Evolutionary conservation across 148 eudicot genomes (phyloP), one percentile per base, ranked within the genome.

Genomic region (Dysphania ambrosioides): DNA sequence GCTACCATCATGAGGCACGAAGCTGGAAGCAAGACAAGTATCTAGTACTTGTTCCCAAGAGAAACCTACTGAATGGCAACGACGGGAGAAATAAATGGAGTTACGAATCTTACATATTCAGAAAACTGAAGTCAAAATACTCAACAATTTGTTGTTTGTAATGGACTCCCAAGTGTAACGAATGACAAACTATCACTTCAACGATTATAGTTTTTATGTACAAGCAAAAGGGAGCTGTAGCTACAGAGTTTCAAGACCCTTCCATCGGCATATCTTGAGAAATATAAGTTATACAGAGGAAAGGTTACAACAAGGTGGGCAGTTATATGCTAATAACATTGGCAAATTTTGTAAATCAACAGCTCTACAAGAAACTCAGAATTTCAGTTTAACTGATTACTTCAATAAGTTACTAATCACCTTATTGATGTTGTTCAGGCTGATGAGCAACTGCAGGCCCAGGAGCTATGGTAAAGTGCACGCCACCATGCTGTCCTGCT

Each of bases 381-480:
- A 67, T 11, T 67, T 38, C 53, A 65, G 26, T 58, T 72, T 64
- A 47, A 35, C n/a, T 2, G 42, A 71, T 27, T 47, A 68, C 38
- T 38, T 67, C 23, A 47, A 16, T 5, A n/a, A 42, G 19, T 49
- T 26, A 26, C 23, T 57, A 6, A 44, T 44, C 49, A 11, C 24
- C n/a, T 71, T 58, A 80, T 73, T 77, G 75, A 26, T 73, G 78
- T 64, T 82, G 78, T 68, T 79, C 86, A 16, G 79, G 84, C 59
- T 73, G 74, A 38, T 82, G 77, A 59, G 68, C 63, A 26, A 72
- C 66, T 70, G 85, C 82, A 3, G 87, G 76, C 21, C 83, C 82
- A 1, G 93, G 88, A 66, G 89, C 83, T 67, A 88, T 82, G 23
- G 87, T 86, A 72, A 93, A 79, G 63, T 87, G 91, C 83, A 92